A percentile compares a stretch with the other conserved stretches of the same genome.
Evolutionary conservation across 2,329 filamentous ascomycete genomes (phyloP).

Genomic region (Colletotrichum gloeosporioides): DNA sequence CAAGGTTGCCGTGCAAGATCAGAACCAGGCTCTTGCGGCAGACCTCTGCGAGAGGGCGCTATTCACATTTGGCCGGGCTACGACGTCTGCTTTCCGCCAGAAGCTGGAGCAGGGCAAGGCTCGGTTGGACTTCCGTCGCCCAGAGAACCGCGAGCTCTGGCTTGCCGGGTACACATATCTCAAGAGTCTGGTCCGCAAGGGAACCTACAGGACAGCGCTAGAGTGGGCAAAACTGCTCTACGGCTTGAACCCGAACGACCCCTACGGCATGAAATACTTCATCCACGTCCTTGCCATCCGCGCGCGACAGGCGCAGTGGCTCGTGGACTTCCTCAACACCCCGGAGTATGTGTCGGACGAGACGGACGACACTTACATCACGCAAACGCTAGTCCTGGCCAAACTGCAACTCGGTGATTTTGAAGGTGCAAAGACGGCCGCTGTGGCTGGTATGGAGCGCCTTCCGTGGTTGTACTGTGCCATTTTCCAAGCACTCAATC

Average conservation of each 20-base stretch:
- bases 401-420: conserved; percentile 70
- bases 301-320: conserved; percentile 76
- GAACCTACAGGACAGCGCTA: conserved; percentile 91
- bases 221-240: conserved; percentile 92
- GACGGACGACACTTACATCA: conserved; percentile 67
- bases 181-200: conserved; percentile 82
- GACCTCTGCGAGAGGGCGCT: conserved; percentile 90
- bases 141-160: conserved; percentile 93
- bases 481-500: conserved; percentile 79
- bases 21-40: conserved; percentile 83
- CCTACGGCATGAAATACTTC: conserved; percentile 81
- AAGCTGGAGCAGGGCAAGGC: conserved; percentile 80
- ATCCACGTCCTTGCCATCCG: conserved; percentile 87
- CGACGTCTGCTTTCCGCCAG: conserved; percentile 80
- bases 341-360: conserved; percentile 43
- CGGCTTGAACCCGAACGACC: conserved; percentile 77
- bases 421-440: conserved; percentile 66
- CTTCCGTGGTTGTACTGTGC: conserved; percentile 86
- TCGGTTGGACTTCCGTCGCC: conserved; percentile 78
- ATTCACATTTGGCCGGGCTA: conserved; percentile 90
- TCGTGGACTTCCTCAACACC: conserved; percentile 70
- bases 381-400: conserved; percentile 79
- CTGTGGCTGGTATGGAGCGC: conserved; percentile 71
- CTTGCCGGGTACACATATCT: conserved; percentile 90
- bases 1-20: conserved; percentile 88